Evolutionary conservation across 2,329 filamentous ascomycete species (phyloP), one percentile per base, ranked within the genome.

Genomic region (Aspergillus sp.): DNA sequence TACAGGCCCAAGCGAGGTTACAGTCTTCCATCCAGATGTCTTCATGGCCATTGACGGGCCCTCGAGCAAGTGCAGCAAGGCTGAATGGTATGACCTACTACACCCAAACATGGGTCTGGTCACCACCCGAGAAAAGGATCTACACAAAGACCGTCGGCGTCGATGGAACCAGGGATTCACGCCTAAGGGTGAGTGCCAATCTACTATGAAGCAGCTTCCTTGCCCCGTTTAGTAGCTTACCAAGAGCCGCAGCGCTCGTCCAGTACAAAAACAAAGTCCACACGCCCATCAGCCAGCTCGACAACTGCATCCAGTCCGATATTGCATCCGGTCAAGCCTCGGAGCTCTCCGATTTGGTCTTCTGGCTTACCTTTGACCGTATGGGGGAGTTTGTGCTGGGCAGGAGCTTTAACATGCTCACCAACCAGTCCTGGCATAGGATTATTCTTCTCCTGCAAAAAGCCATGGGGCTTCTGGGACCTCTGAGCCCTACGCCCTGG

Each of bases 311-410:
- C 34, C 3, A 51, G 28, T 4, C 15, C 47, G 34, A 52, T 38
- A 45, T 45, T 34, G 22, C 17, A 7, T n/a, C n/a, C 6, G 45
- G 47, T 4, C 30, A 52, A 3, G 30, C 41, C 3, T 52, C 56
- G 1, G 54, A 66, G 13, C 25, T 51, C 19, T 63, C 54, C 3
- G 50, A 63, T 19, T 31, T 64, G 1, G 64, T 73, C 23, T 71
- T 68, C 56, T 75, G 71, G 72, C 71, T 76, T 19, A 65, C 63
- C 2, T 74, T 73, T 22, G 71, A 77, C 38, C 62, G 69, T 41
- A 76, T 78, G 68, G 73, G 73, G 8, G 68, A 76, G 13, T 71
- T 76, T 43, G 62, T 71, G n/a, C 71, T 77, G 25, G 67, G 68
- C 46, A 68, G 70, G 43, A 67, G 70, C 0, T 77, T 77, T 57